phyloP scores from a whole-genome alignment of 2,329 filamentous ascomycete genomes.

The Monilinia aucupariae region DNA sequence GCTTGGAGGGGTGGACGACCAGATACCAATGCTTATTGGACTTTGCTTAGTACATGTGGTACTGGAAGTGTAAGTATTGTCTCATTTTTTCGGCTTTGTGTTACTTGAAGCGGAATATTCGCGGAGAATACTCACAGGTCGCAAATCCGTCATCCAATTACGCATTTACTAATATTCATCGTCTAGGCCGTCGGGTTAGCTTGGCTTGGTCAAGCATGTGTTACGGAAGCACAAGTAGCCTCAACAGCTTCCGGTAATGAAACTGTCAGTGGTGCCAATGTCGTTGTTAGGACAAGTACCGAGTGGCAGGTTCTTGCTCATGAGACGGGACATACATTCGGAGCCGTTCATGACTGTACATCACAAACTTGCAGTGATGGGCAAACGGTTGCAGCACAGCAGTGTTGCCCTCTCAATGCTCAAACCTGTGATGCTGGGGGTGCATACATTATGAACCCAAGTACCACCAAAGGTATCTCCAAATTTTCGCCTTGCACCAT shows the following conservation, averaged over 20 bases:
- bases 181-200: constrained; percentile 72
- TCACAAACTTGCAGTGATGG: constrained; percentile 58
- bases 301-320: constrained; percentile 98
- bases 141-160: neutral
- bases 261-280: constrained; percentile 79
- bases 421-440: constrained; percentile 67
- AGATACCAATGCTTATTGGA: constrained; percentile 92
- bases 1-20: constrained; percentile 72
- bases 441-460: constrained; percentile 95
- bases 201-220: constrained; percentile 87
- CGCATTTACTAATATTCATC: neutral
- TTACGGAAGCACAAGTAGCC: constrained; percentile 50
- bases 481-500: constrained; percentile 83
- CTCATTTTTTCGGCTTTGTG: neutral
- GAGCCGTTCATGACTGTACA: constrained; percentile 90
- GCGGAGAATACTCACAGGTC: neutral
- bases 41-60: constrained; percentile 63
- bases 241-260: constrained; percentile 51
- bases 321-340: constrained; percentile 90
- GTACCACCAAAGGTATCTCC: constrained; percentile 65
- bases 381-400: constrained; percentile 51
- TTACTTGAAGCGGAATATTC: neutral
- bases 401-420: constrained; percentile 74
- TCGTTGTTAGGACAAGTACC: constrained; percentile 74
- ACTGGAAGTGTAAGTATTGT: constrained; percentile 52